Evolutionary conservation across 208 protist species (phyloP).

Genomic region (Naegleria lovaniensis): DNA sequence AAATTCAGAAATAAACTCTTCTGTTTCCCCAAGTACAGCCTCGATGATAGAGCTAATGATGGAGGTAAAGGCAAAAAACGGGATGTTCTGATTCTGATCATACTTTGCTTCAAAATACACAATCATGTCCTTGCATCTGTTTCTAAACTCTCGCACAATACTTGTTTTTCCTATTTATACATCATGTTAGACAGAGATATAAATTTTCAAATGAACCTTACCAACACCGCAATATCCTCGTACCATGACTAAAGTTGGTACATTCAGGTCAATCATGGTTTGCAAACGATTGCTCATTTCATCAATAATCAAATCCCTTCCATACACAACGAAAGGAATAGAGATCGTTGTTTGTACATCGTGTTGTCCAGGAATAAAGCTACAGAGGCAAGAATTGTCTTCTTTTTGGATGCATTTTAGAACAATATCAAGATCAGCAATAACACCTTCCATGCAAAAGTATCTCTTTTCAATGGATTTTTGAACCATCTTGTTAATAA

Average conservation of each 20-base stretch:
- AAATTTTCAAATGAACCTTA: background rate
- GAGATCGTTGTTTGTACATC: background rate
- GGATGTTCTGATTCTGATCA: background rate
- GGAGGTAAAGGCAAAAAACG: background rate
- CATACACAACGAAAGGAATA: background rate
- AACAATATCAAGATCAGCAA: background rate
- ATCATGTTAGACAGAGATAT: too few relatives aligned
- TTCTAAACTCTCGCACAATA: background rate
- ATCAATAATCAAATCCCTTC: background rate
- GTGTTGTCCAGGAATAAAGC: background rate
- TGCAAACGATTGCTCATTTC: background rate
- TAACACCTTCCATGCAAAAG: background rate
- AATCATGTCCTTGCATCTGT: background rate
- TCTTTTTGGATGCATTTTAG: background rate
- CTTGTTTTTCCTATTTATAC: background rate
- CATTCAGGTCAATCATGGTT: background rate
- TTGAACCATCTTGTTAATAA: background rate
- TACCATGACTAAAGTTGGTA: background rate
- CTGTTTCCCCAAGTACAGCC: background rate
- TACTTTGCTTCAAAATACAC: background rate
- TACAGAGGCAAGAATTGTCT: background rate
- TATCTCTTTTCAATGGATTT: background rate
- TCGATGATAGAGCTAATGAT: background rate
- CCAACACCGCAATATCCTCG: background rate
- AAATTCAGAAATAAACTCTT: background rate